Conservation (phyloP, 2,329 filamentous ascomycete genomes). For the Lachnellula hyalina region DNA sequence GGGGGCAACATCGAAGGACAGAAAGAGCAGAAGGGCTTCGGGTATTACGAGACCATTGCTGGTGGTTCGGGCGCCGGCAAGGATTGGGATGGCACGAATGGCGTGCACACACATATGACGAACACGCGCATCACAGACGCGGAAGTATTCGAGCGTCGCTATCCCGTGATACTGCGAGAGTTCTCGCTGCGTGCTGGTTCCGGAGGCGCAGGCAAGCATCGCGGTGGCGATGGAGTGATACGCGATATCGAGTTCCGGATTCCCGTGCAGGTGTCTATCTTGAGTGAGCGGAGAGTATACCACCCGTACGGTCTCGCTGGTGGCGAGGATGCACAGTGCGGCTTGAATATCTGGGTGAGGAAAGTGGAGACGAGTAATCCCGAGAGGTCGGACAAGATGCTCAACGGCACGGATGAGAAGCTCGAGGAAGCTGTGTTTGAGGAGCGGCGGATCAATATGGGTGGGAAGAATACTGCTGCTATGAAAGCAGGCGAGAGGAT, state of each 20-base stretch:
- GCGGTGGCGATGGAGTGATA: conserved; percentile 71
- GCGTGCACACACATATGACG: conserved; percentile 70
- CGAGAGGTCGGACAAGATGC: conserved; percentile 39
- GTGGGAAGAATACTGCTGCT: conserved; percentile 72
- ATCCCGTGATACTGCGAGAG: conserved; percentile 67
- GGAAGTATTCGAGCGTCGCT: conserved; percentile 72
- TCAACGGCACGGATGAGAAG: conserved; percentile 25
- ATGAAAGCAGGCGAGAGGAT: conserved; percentile 75
- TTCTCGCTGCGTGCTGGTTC: conserved; percentile 61
- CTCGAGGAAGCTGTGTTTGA: conserved; percentile 42
- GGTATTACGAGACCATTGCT: conserved; percentile 82
- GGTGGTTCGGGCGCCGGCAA: conserved; percentile 71
- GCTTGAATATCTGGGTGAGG: conserved; percentile 82
- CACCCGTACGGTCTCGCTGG: conserved; percentile 79
- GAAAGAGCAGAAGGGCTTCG: conserved; percentile 67
- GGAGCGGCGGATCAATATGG: conserved; percentile 62
- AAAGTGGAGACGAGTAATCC: conserved; percentile 56
- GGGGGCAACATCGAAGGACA: conserved; percentile 58
- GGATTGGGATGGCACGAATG: conserved; percentile 62
- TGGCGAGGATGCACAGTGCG: conserved; percentile 71
- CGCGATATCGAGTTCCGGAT: conserved; percentile 78
- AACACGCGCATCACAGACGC: conserved; percentile 80
- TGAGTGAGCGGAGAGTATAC: conserved; percentile 71
- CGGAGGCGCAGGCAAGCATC: conserved; percentile 59
- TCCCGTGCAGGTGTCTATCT: conserved; percentile 70